Evolutionary conservation across 169 alveolate species (phyloP), one percentile per base, ranked within the genome.

Genomic region (Plasmodium cynomolgi): DNA sequence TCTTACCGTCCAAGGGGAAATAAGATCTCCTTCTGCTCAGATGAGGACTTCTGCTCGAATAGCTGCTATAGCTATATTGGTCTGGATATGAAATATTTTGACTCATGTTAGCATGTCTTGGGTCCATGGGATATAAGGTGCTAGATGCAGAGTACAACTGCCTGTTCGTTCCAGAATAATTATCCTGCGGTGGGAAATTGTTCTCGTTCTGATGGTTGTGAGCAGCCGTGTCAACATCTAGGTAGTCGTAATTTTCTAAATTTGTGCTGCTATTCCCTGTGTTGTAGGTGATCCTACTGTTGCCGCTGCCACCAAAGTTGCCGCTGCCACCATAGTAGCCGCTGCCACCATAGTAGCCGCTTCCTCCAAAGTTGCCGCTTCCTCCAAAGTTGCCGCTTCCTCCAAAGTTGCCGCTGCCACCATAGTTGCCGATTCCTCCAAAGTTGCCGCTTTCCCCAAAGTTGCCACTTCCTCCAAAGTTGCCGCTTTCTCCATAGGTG

Each of bases 111-210:
- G 72, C 8, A 37, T 58, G 33, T 34, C 83, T 34, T 37, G 34
- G 3, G 68, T 56, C 58, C 39, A 74, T 47, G 23, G 93, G 85
- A 33, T 84, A 56, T 31, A 75, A 37, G n/a, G 56, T 54, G 80
- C 79, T 73, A 33, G 75, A 20, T 85, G 93, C 50, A 31, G 62
- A 37, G 68, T 54, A 56, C 41, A 88, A 54, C 71, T 56, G 93
- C 41, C 41, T 56, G 44, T 88, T 58, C 20, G 31, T 50, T 47
- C 41, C 75, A 1, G 33, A 44, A 15, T 20, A 29, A 26, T 37
- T 3, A 58, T 68, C 26, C 68, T 62, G 17, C 20, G 20, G 9
- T 20, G 79, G 58, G 73, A 26, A 26, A 5, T 47, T 73, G 34
- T 41, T 72, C 34, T 11, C 84, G 54, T 47, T 72, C 17, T 34